Evolutionary conservation across 768 basidiomycete species (phyloP).

Genomic region (Pleurotus sapidus): DNA sequence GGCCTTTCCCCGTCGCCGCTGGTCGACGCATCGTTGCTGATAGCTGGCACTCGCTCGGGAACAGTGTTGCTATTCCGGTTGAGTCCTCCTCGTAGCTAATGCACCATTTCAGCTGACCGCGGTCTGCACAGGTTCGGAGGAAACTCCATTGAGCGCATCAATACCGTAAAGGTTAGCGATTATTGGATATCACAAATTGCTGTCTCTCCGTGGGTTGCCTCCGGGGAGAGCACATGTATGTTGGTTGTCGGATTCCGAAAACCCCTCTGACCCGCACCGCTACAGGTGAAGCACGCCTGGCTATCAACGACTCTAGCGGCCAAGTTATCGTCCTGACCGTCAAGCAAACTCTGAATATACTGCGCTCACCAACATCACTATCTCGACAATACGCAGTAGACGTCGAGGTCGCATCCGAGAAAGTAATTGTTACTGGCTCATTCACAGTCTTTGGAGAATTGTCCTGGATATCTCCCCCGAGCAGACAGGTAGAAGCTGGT

Average conservation of each 20-base stretch:
- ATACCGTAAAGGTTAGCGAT: slow-evolving; percentile 33
- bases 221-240: slow-evolving; percentile 33
- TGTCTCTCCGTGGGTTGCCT: slow-evolving; percentile 53
- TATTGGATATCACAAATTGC: slow-evolving; percentile 65
- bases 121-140: too few species aligned
- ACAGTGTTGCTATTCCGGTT: slow-evolving; percentile 59
- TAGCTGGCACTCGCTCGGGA: slow-evolving; percentile 70
- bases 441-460: slow-evolving; percentile 48
- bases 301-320: slow-evolving; percentile 60
- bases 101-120: too few species aligned
- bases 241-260: too few species aligned
- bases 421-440: slow-evolving; percentile 32
- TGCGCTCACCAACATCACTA: slow-evolving; percentile 23
- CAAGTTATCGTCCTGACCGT: slow-evolving; percentile 53
- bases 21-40: slow-evolving; percentile 61
- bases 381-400: slow-evolving; percentile 31
- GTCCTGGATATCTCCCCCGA: slow-evolving; percentile 47
- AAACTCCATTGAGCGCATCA: too few species aligned
- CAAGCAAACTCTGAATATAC: slow-evolving; percentile 37
- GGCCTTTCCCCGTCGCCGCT: slow-evolving; percentile 42
- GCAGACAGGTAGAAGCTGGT: slow-evolving; percentile 32
- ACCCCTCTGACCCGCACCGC: background rate
- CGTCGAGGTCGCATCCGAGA: slow-evolving; percentile 25
- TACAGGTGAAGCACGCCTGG: slow-evolving; percentile 55
- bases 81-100: too few species aligned